Percentiles rank a stretch among this genome's conserved stretches.
Conservation (phyloP, 495 filamentous ascomycete species). For the Peziza echinospora region DNA sequence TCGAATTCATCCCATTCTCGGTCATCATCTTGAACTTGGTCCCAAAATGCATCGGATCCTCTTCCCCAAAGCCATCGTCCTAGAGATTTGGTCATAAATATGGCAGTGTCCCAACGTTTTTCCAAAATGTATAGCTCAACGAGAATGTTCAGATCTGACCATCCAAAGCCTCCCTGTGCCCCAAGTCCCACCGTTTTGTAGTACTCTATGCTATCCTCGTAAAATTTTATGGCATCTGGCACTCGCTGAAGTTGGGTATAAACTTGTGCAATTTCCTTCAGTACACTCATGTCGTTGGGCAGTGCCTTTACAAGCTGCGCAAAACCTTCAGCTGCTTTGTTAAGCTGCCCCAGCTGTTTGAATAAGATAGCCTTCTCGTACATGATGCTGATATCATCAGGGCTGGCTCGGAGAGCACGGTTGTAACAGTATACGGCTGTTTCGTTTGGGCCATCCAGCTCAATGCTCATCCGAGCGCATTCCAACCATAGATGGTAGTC, state of each 20-base stretch:
- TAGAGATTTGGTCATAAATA: constrained; percentile 43
- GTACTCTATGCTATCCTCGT: constrained; percentile 16
- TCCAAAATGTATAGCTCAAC: constrained; percentile 51
- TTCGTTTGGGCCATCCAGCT: constrained; percentile 17
- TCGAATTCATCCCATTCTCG: constrained; percentile 74
- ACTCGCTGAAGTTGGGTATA: constrained; percentile 14
- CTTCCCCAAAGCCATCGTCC: constrained; percentile 68
- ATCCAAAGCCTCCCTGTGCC: constrained; percentile 32
- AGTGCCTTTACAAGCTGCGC: constrained; percentile 12
- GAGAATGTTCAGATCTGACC: constrained; percentile 69
- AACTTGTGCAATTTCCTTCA: constrained; percentile 15
- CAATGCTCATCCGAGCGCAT: constrained; percentile 19
- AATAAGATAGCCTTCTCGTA: constrained; percentile 16
- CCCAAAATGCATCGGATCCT: constrained; percentile 55
- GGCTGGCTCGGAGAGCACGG: constrained; percentile 16
- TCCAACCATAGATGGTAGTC: constrained; percentile 19
- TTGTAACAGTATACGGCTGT: constrained; percentile 20
- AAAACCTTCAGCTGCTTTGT: constrained; percentile 19
- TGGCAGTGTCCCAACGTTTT: constrained; percentile 37
- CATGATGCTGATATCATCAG: constrained; percentile 20
- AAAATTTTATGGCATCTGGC: constrained; percentile 17
- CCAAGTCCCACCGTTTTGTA: constrained; percentile 16
- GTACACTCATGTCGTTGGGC: constrained; percentile 18
- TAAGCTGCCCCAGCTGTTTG: constrained; percentile 14
- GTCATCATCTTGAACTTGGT: constrained; percentile 53